A percentile compares a stretch with the other conserved stretches of the same genome.
phyloP scores from a whole-genome alignment of 768 basidiomycete genomes.

The Suillus alpinus region DNA sequence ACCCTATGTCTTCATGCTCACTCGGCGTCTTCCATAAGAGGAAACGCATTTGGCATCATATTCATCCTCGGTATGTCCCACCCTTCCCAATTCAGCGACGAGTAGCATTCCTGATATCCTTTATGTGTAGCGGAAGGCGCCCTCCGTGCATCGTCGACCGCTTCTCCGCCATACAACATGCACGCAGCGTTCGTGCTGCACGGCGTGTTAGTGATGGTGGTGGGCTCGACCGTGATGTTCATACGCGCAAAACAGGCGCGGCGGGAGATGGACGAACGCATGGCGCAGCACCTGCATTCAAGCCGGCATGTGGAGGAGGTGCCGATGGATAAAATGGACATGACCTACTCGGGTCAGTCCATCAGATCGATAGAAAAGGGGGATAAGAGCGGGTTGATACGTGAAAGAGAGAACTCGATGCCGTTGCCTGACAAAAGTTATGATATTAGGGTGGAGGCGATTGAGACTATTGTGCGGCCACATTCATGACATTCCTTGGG shows the following conservation, averaged over 20 bases:
- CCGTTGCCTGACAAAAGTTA: not conserved
- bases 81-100: not conserved
- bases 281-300: slow-evolving; percentile 17
- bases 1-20: not conserved
- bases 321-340: not conserved
- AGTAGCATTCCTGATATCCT: not conserved
- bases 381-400: slow-evolving; percentile 28
- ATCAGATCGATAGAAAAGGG: not conserved
- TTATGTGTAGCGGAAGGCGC: slow-evolving; percentile 54
- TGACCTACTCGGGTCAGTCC: not conserved
- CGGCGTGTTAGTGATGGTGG: slow-evolving; percentile 44
- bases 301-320: not conserved
- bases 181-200: slow-evolving; percentile 64
- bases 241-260: slow-evolving; percentile 61
- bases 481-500: not conserved
- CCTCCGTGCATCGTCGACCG: slow-evolving; percentile 57
- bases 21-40: slow-evolving; percentile 34
- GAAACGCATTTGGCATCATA: slow-evolving; percentile 62
- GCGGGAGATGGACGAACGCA: slow-evolving; percentile 60
- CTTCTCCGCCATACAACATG: slow-evolving; percentile 75
- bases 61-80: slow-evolving; percentile 55
- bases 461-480: not conserved
- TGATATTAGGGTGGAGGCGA: not conserved
- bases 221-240: slow-evolving; percentile 44
- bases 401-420: slow-evolving; percentile 31